Evolutionary conservation across 495 filamentous ascomycete genomes (phyloP).

Genomic region (Aspergillus steynii): DNA sequence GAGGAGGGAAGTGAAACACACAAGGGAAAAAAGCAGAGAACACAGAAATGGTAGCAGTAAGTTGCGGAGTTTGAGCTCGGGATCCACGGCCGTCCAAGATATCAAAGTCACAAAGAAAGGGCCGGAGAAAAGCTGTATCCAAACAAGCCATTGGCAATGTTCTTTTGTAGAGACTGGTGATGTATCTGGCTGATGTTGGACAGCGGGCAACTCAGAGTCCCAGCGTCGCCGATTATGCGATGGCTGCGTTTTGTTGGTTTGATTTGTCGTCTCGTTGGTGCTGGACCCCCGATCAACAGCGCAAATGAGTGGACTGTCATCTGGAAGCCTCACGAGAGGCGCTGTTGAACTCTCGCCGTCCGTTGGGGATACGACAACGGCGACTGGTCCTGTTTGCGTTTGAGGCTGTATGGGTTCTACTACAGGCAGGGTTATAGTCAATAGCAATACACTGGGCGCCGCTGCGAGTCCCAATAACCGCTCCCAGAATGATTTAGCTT

Average conservation of each 20-base stretch:
- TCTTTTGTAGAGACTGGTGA: conserved; percentile 44
- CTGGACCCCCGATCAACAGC: conserved; percentile 20
- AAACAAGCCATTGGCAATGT: conserved; percentile 91
- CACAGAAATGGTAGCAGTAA: conserved; percentile 67
- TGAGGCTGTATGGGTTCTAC: conserved; percentile 65
- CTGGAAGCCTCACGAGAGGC: conserved; percentile 40
- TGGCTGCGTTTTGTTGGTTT: conserved; percentile 21
- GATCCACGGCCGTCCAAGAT: conserved; percentile 67
- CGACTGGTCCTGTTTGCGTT: conserved; percentile 34
- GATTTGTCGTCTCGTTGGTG: conserved; percentile 16
- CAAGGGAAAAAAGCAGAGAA: conserved; percentile 68
- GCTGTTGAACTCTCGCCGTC: conserved; percentile 23
- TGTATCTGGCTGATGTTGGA: conserved; percentile 23
- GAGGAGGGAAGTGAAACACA: conserved; percentile 62
- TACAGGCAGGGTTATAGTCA: conserved; percentile 91
- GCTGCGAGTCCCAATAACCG: conserved; percentile 76
- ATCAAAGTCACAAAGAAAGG: conserved; percentile 81
- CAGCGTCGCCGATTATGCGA: conserved; percentile 28
- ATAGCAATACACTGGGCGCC: conserved; percentile 83
- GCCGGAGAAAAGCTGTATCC: conserved; percentile 81
- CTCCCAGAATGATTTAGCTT: conserved; percentile 72
- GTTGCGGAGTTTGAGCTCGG: conserved; percentile 46
- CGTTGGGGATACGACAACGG: conserved; percentile 40
- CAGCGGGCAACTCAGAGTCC: conserved; percentile 44
- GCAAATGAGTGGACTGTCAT: conserved; percentile 43